Conservation (phyloP, 768 basidiomycete species). For the Mycena kentingensis region DNA sequence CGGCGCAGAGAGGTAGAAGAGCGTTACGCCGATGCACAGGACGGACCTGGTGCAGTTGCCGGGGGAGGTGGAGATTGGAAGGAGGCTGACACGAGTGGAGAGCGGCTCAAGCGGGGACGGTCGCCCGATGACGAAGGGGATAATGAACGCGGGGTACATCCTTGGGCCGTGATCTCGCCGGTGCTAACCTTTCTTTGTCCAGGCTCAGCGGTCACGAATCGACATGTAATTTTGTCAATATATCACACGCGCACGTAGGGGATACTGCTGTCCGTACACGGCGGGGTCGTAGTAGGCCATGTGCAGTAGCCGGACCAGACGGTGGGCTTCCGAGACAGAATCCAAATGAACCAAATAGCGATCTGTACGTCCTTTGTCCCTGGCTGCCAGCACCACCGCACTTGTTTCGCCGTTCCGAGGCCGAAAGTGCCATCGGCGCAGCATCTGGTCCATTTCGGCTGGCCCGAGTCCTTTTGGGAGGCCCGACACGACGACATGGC, state of each 20-base stretch:
- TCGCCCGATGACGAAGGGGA: conserved; percentile 82
- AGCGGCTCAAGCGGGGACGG: conserved; percentile 65
- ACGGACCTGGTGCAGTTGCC: conserved; percentile 79
- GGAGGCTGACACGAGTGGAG: conserved; percentile 52
- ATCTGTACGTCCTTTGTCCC: conserved; percentile 41
- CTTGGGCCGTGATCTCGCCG: conserved; percentile 8
- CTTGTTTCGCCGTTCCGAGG: conserved; percentile 40
- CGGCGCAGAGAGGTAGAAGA: conserved; percentile 83
- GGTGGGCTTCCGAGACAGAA: conserved; percentile 67
- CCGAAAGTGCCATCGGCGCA: conserved; percentile 48
- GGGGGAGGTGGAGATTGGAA: conserved; percentile 88
- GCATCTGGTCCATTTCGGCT: conserved; percentile 38
- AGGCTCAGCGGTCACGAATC: conserved; percentile 62
- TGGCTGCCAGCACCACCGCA: conserved; percentile 55
- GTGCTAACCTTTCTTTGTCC: conserved; percentile 7
- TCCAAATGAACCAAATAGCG: conserved; percentile 58
- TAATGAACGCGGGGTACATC: conserved; percentile 53
- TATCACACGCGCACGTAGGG: conserved; percentile 32
- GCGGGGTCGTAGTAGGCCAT: conserved; percentile 50
- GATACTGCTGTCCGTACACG: conserved; percentile 39
- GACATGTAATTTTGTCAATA: conserved; percentile 59
- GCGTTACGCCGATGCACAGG: conserved; percentile 79
- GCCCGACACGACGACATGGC: conserved; percentile 61
- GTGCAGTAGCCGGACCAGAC: conserved; percentile 63
- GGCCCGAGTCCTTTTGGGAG: conserved; percentile 51